Conservation (phyloP, 148 eudicot species). For the Chenopodium suecicum region DNA sequence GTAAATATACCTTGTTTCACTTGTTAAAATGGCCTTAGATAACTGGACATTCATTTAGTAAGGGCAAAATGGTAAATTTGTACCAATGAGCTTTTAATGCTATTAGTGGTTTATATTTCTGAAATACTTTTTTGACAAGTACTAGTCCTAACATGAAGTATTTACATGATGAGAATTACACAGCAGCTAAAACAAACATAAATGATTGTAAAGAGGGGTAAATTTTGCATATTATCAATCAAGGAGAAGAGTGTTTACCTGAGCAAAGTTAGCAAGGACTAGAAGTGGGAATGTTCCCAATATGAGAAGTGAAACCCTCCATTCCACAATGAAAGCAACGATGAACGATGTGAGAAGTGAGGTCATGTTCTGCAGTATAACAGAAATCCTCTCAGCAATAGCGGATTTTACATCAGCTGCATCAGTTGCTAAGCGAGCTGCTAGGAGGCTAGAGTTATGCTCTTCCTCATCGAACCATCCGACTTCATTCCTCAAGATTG, state of each 20-base stretch:
- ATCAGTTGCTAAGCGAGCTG: slow-evolving; percentile 89
- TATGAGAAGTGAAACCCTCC: slow-evolving; percentile 98
- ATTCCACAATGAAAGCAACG: slow-evolving; percentile 93
- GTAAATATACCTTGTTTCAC: no score
- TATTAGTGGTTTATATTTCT: no score
- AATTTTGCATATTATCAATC: no score
- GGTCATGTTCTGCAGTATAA: slow-evolving; percentile 94
- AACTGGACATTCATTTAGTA: no score
- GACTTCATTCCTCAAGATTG: slow-evolving; percentile 95
- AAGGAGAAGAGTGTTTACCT: slow-evolving; percentile 49
- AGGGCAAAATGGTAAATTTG: no score
- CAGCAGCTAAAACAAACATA: no score
- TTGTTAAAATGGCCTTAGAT: no score
- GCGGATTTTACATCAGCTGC: slow-evolving; percentile 99
- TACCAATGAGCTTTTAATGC: no score
- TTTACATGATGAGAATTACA: no score
- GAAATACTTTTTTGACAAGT: no score
- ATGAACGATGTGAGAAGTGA: slow-evolving; percentile 97
- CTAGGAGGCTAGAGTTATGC: slow-evolving; percentile 95
- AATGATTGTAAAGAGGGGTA: not conserved
- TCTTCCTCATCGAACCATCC: slow-evolving; percentile 99
- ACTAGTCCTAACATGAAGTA: no score
- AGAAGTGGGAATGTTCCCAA: slow-evolving; percentile 97
- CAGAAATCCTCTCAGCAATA: slow-evolving; percentile 98
- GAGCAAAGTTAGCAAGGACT: slow-evolving; percentile 97